Percentiles rank a stretch among this genome's conserved stretches.
phyloP scores from a whole-genome alignment of 2,329 filamentous ascomycete species.

The Cyphellophora attinorum region DNA sequence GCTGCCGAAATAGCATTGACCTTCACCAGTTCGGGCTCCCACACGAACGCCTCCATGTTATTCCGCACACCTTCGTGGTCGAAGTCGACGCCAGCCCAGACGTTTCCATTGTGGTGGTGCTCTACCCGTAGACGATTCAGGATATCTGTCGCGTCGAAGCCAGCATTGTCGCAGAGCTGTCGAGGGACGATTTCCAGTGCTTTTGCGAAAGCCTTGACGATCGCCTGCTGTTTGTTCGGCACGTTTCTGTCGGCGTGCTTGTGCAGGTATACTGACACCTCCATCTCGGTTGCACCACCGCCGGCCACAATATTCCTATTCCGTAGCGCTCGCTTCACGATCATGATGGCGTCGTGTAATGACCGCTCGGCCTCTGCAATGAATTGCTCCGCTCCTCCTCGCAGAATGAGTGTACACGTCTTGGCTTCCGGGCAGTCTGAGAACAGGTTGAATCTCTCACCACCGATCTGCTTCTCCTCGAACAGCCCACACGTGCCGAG shows the following conservation, averaged over 20 bases:
- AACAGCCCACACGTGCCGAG: conserved; percentile 84
- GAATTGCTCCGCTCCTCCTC: conserved; percentile 96
- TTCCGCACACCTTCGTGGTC: conserved; percentile 81
- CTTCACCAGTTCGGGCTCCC: conserved; percentile 95
- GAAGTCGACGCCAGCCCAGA: conserved; percentile 96
- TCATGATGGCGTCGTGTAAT: conserved; percentile 98
- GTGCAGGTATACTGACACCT: conserved; percentile 88
- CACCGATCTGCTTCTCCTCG: conserved; percentile 93
- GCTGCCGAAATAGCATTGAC: conserved; percentile 94
- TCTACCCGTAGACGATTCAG: conserved; percentile 92
- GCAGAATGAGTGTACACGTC: conserved; percentile 91
- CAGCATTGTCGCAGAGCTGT: conserved; percentile 96
- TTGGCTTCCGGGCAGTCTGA: conserved; percentile 90
- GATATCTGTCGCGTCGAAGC: conserved; percentile 96
- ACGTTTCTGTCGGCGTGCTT: conserved; percentile 87
- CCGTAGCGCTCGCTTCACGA: conserved; percentile 95
- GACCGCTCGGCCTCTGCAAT: conserved; percentile 97
- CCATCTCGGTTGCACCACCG: conserved; percentile 93
- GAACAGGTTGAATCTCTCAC: conserved; percentile 97
- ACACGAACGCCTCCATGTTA: conserved; percentile 93
- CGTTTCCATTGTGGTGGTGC: conserved; percentile 84
- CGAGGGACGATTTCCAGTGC: conserved; percentile 93
- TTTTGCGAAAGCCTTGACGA: conserved; percentile 97
- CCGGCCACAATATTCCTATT: conserved; percentile 92
- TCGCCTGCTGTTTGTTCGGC: conserved; percentile 87